These are phyloP conservation scores for Metschnikowia continentalis DNA, from an alignment of 805 yeast species.

Conservation along the genomic window DNA sequence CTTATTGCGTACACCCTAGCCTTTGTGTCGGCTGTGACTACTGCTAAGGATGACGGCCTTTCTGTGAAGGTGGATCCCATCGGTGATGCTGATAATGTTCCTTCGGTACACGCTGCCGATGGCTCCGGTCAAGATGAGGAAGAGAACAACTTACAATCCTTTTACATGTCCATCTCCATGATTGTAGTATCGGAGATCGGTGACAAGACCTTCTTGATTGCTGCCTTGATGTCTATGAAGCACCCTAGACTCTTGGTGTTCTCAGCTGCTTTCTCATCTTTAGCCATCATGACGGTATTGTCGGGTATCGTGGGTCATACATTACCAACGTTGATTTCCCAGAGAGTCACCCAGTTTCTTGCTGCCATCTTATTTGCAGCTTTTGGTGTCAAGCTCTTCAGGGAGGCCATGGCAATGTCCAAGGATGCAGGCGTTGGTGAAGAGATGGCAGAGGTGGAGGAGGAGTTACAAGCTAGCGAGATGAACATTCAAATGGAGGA, in stretches of 20 bases:
- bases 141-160: constrained; percentile 34
- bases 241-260: constrained; percentile 82
- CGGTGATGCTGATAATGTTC: constrained; percentile 12
- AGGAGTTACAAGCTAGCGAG: constrained; percentile 70
- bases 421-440: constrained; percentile 85
- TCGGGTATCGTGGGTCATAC: constrained; percentile 92
- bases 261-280: constrained; percentile 77
- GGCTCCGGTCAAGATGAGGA: constrained; percentile 3
- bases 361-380: constrained; percentile 81
- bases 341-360: constrained; percentile 69
- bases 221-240: constrained; percentile 98
- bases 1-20: constrained; percentile 7
- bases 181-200: constrained; percentile 94
- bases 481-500: constrained; percentile 47
- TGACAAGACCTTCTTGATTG: constrained; percentile 93
- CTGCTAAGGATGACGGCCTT: neutral
- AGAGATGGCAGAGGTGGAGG: constrained; percentile 95
- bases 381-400: constrained; percentile 71
- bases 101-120: constrained; percentile 4
- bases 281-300: constrained; percentile 85
- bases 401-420: constrained; percentile 81
- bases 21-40: constrained; percentile 1
- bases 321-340: constrained; percentile 77
- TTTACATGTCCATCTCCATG: constrained; percentile 83
- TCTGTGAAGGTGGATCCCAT: constrained; percentile 9